Base-by-base conservation (phyloP, 345 rosid species). In the Salix dunnii region DNA sequence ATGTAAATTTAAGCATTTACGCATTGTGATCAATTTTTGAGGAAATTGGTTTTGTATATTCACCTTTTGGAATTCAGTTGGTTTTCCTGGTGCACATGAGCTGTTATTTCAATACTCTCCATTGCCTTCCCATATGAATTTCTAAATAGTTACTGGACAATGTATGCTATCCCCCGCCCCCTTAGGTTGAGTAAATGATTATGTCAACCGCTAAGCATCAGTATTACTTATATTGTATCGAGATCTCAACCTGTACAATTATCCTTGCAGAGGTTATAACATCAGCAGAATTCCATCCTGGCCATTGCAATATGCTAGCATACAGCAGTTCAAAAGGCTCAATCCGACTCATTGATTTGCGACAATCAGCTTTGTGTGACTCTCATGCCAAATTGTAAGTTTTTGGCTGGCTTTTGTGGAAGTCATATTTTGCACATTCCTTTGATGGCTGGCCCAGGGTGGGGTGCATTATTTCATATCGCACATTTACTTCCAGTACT, bases 281-380 rank as follows among this genome's bases (percentile, higher is more conserved):
- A 79, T 94, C 98, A 79, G 99, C 99, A 23, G 98, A 96, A 74
- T 96, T 96, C 82, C 99, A 96, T 79, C 99, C 99, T 78, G 87
- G 84, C 63, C 98, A 94, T 76, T 96, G 99, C 82, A 94, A 96
- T 82, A 89, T 68, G 80, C 84, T 96, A 85, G 99, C 96, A 68
- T 96, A 96, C 83, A 94, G 99, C 90, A 96, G 99, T 90, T 96
- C 99, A 11, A 96, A 91, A 82, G 99, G 99, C 81, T 96, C 97
- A 72, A 88, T 96, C 83, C 92, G 98, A 79, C 91, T 96, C 66
- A 85, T 96, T 86, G 99, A 96, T 86, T 79, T 96, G 87, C 93
- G 99, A 76, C 99, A 94, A 64, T 94, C 99, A 80, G 99, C 99
- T 68, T 87, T 96, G 67, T 92, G 98, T 48, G 99, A 96, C 83